Evolutionary conservation across 352 stramenopile species (phyloP).

Genomic region (Pythium guiyangense): DNA sequence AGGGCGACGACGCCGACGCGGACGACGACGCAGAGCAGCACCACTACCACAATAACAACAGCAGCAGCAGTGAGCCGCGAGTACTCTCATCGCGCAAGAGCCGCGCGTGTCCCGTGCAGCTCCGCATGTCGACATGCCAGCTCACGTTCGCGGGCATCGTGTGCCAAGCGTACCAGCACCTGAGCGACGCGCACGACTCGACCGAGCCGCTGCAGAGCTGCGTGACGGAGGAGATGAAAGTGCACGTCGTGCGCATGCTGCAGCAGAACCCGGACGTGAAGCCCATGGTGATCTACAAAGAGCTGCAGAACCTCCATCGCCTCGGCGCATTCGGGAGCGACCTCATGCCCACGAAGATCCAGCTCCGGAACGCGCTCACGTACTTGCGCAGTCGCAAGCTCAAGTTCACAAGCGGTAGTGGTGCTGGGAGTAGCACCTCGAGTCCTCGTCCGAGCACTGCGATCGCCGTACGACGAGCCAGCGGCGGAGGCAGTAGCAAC

Average conservation of each 20-base stretch:
- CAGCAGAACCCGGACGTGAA: no score
- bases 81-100: conserved; percentile 14
- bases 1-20: conserved; percentile 6
- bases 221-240: no score
- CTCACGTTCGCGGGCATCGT: conserved; percentile 67
- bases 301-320: no score
- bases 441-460: conserved; percentile 20
- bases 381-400: conserved; percentile 78
- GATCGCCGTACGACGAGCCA: no score
- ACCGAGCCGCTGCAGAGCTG: no score
- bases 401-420: conserved; percentile 28
- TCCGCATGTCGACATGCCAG: conserved; percentile 81
- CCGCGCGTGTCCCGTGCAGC: conserved; percentile 56
- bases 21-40: conserved; percentile 19
- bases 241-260: no score
- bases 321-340: conserved; percentile 54
- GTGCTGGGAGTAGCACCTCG: conserved; percentile 10
- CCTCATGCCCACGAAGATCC: conserved; percentile 81
- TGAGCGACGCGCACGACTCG: no score
- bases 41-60: conserved; percentile 21
- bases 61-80: conserved; percentile 2
- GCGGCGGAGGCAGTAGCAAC: no score
- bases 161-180: no score
- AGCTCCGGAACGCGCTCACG: conserved; percentile 73
- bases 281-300: no score